Evolutionary conservation across 305 asterid species (phyloP), one percentile per base, ranked within the genome.

Genomic region (Fraxinus xanthoxyloides): DNA sequence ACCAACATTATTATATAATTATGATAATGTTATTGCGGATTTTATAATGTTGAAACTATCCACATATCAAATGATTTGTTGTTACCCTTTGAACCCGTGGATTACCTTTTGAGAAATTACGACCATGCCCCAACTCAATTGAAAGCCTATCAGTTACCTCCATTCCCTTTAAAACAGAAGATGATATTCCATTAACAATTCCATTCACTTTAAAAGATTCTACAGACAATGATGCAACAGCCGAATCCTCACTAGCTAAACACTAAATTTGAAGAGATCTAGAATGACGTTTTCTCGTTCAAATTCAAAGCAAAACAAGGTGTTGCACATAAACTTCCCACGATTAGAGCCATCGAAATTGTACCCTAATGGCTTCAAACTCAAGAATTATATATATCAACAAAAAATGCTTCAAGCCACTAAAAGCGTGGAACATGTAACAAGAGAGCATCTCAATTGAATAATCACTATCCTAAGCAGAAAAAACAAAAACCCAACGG

Each of bases 291-390:
- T 80, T 86, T 88, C 36, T 84, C 83, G 40, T 82, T 87, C 30
- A 83, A 74, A 75, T 61, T 86, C 31, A 79, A 85, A 80, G 83
- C 38, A 70, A 85, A 83, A 84, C 72, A 63, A 51, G 84, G 79
- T 17, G 89, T 75, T 7, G 87, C 43, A 82, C 86, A 83, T 79
- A 88, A 87, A 80, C 54, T 85, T 59, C 75, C 84, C 77, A 86
- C 76, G 34, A 87, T 59, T 63, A 88, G 91, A 88, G 92, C 93
- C 97, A 92, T 92, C 80, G 86, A n/a, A 43, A 76, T 5, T n/a
- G 78, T 21, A 6, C 59, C 46, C 13, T 77, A 61, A 23, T 75
- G 78, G 80, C 73, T 46, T 61, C 80, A 69, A 76, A 75, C 15
- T 7, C 32, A 3, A 74, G 30, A 4, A 69, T 31, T 35, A 21